Percentiles rank a stretch among this genome's conserved stretches.
phyloP scores from a whole-genome alignment of 495 filamentous ascomycete species.

The Penicillium fimorum region DNA sequence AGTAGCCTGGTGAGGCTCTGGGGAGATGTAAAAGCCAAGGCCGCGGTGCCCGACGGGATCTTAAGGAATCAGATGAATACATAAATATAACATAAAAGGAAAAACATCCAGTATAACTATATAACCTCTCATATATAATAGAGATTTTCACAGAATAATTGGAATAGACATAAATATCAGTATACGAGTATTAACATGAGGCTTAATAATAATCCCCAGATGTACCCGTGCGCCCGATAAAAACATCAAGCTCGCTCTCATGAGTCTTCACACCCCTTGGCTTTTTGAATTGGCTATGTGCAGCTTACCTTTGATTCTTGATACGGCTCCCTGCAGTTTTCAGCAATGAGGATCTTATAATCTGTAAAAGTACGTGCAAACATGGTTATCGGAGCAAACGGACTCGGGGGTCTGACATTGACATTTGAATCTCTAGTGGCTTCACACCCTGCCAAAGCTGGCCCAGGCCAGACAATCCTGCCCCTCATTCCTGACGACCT shows the following conservation, averaged over 20 bases:
- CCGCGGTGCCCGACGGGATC: no score
- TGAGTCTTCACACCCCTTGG: neutral
- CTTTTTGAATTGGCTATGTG: conserved; percentile 2
- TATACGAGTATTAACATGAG: neutral
- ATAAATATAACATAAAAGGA: neutral
- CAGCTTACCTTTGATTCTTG: neutral
- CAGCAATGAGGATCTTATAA: conserved; percentile 11
- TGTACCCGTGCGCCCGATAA: conserved; percentile 13
- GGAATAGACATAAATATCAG: neutral
- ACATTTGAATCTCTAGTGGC: conserved; percentile 30
- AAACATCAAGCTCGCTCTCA: conserved; percentile 10
- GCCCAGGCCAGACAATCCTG: conserved; percentile 42
- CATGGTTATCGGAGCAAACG: conserved; percentile 1
- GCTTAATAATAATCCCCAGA: conserved; percentile 11
- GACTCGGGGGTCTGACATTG: conserved; percentile 6
- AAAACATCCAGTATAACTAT: neutral
- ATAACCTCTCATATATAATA: neutral
- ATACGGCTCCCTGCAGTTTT: conserved; percentile 2
- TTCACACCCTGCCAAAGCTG: conserved; percentile 40
- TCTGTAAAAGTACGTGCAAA: conserved; percentile 2
- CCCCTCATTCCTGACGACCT: conserved; percentile 48
- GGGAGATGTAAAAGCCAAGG: no score
- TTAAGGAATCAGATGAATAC: neutral
- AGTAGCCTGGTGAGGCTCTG: no score
- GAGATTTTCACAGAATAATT: neutral